Percentiles rank a stretch among this genome's conserved stretches.
These are phyloP conservation scores for Zelonia costaricensis DNA, from an alignment of 208 protist genomes.

Conservation along the genomic window DNA sequence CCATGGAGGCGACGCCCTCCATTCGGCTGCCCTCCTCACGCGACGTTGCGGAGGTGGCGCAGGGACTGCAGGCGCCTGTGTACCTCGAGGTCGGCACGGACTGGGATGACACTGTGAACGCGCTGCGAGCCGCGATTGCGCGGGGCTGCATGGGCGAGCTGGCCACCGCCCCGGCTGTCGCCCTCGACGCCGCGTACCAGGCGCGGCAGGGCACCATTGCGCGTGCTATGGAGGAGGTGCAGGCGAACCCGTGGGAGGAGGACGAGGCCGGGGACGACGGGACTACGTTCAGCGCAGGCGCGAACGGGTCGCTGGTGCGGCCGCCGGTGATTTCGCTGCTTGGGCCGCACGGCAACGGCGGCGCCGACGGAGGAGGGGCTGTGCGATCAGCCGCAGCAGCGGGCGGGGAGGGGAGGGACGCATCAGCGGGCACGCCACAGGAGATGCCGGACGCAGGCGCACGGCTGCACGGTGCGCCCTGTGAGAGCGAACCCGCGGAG, in stretches of 20 bases:
- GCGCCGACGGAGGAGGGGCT: no score
- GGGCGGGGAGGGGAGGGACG: no score
- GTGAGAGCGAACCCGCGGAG: no score
- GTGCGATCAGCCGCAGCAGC: no score
- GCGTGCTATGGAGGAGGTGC: constrained; percentile 17
- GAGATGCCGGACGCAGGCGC: no score
- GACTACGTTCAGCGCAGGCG: no score
- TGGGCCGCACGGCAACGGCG: background rate
- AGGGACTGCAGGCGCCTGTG: constrained; percentile 35
- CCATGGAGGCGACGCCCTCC: constrained; percentile 36
- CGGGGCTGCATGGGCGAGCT: constrained; percentile 59
- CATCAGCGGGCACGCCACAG: no score
- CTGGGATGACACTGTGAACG: constrained; percentile 33
- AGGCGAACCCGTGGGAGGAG: constrained; percentile 5
- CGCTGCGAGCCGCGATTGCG: constrained; percentile 43
- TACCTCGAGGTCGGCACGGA: constrained; percentile 44
- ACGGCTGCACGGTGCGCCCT: no score
- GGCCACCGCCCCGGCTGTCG: constrained; percentile 23
- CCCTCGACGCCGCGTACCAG: constrained; percentile 3
- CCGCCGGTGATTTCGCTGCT: no score
- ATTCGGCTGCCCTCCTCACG: constrained; percentile 20
- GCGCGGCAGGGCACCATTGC: constrained; percentile 21
- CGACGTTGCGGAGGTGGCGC: constrained; percentile 41
- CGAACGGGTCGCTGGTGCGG: no score
- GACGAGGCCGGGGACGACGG: constrained; percentile 1